Evolutionary conservation across 1,139 yeast genomes (phyloP).

Genomic region (Kodamaea plutei): DNA sequence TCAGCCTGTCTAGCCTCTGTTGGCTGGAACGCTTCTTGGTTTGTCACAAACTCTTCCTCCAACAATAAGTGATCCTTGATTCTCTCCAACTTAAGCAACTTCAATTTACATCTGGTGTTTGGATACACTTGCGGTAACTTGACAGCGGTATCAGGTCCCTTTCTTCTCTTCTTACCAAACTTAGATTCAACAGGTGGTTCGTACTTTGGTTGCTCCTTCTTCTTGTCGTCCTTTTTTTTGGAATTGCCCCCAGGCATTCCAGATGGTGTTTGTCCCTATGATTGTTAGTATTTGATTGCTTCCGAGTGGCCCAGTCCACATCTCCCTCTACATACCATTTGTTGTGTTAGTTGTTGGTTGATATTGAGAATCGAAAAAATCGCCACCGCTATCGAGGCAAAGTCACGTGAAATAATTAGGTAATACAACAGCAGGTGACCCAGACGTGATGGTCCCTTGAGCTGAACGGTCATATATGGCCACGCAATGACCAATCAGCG

Average conservation of each 20-base stretch:
- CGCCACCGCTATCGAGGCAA: too few relatives aligned
- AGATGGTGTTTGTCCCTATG: slow-evolving; percentile 77
- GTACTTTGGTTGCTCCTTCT: slow-evolving; percentile 86
- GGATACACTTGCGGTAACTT: slow-evolving; percentile 86
- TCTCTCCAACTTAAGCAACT: slow-evolving; percentile 87
- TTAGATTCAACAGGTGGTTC: slow-evolving; percentile 98
- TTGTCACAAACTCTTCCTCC: slow-evolving; percentile 95
- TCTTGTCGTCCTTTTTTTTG: slow-evolving; percentile 71
- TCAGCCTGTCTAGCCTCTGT: slow-evolving; percentile 96
- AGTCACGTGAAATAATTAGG: too few relatives aligned
- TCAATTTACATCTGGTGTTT: slow-evolving; percentile 87
- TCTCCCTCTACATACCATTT: slow-evolving; percentile 8
- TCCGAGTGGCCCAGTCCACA: not conserved
- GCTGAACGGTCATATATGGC: too few relatives aligned
- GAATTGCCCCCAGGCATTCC: slow-evolving; percentile 61
- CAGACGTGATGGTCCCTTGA: too few relatives aligned
- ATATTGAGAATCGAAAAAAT: slow-evolving; percentile 3
- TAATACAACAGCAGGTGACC: too few relatives aligned
- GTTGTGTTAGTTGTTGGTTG: too few relatives aligned
- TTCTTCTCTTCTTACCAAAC: slow-evolving; percentile 85
- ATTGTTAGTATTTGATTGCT: slow-evolving; percentile 10
- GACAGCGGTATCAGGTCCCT: slow-evolving; percentile 87
- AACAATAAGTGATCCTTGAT: slow-evolving; percentile 91
- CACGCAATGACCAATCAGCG: too few relatives aligned
- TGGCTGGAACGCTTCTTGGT: slow-evolving; percentile 92